Evolutionary conservation across 1,284 basidiomycete genomes (phyloP), one percentile per base, ranked within the genome.

Genomic region (Omphalotus olearius): DNA sequence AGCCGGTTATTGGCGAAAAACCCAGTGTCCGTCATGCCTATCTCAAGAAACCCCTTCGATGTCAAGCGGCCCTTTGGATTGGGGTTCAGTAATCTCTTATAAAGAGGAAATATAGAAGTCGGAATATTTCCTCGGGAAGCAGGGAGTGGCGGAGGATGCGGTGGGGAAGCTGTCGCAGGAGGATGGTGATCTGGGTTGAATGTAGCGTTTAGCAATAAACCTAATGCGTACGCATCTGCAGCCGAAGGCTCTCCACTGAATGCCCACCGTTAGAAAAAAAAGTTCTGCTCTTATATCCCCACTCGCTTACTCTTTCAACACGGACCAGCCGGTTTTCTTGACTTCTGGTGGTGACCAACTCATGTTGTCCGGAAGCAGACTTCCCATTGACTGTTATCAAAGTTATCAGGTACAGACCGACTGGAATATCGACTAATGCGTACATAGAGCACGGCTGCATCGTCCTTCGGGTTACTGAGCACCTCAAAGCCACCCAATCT

Each of bases 401-500:
- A 61, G 50, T 58, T 60, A 45, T 35, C 4, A 40, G 38, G 10
- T 47, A 40, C 10, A 52, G 30, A 3, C 45, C 10, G 26, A 43
- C 52, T 50, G 39, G 59, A 38, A 30, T 54, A n/a, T 64, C 52
- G 41, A 35, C 55, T 30, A 52, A 45, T 44, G 71, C 85, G 68
- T 68, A 93, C 91, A 74, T 92, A 92, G 64, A 94, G 70, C 23
- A 90, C 76, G 9, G 88, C 77, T 43, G 74, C 66, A n/a, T 87
- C 82, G 51, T 95, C 92, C 61, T 81, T 87, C 2, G 86, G 75
- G 61, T 77, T 89, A 60, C 89, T 95, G 60, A 98, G 69, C 0
- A 95, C 70, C 61, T 99, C 97, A 62, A 99, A 95, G 1, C 96
- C 96, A 28, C 90, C 95, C 7, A 99, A 72, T 63, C 90, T 90